phyloP scores from a whole-genome alignment of 345 rosid genomes.

The Lepidium africanum region DNA sequence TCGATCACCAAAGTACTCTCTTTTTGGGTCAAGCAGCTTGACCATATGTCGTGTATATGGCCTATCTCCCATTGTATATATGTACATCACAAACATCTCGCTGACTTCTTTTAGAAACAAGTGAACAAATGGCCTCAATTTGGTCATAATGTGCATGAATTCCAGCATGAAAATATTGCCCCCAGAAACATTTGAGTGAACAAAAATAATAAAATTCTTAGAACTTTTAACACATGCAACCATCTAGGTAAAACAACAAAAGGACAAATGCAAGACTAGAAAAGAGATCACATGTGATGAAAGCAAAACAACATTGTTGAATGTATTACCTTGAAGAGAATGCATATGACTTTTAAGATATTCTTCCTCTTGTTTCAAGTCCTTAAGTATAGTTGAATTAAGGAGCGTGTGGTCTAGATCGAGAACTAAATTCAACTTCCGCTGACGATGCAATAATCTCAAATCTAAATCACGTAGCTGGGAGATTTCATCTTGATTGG shows the following conservation, averaged over 20 bases:
- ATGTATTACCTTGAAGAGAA: conserved; percentile 55
- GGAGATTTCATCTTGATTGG: conserved; percentile 60
- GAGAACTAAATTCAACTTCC: conserved; percentile 71
- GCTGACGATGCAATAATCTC: conserved; percentile 43
- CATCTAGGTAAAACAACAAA: not conserved
- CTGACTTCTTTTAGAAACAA: conserved; percentile 80
- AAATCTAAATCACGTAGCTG: conserved; percentile 54
- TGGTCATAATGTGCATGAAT: conserved; percentile 83
- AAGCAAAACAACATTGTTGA: not conserved
- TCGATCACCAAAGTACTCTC: conserved; percentile 54
- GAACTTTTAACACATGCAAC: not conserved
- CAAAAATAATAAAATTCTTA: not conserved
- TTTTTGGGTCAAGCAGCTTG: conserved; percentile 67
- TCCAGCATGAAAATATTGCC: conserved; percentile 68
- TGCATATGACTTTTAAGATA: conserved; percentile 57
- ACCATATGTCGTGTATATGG: conserved; percentile 84
- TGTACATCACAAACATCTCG: conserved; percentile 81
- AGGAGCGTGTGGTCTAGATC: conserved; percentile 90
- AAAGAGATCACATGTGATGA: not conserved
- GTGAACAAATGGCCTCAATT: conserved; percentile 75
- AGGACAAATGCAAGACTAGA: not conserved
- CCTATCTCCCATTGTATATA: conserved; percentile 91
- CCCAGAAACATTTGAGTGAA: conserved; percentile 43
- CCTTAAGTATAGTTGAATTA: conserved; percentile 61
- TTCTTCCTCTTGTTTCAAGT: conserved; percentile 64